Evolutionary conservation across 352 stramenopile genomes (phyloP), one percentile per base, ranked within the genome.

Genomic region (Phytophthora colocasiae): DNA sequence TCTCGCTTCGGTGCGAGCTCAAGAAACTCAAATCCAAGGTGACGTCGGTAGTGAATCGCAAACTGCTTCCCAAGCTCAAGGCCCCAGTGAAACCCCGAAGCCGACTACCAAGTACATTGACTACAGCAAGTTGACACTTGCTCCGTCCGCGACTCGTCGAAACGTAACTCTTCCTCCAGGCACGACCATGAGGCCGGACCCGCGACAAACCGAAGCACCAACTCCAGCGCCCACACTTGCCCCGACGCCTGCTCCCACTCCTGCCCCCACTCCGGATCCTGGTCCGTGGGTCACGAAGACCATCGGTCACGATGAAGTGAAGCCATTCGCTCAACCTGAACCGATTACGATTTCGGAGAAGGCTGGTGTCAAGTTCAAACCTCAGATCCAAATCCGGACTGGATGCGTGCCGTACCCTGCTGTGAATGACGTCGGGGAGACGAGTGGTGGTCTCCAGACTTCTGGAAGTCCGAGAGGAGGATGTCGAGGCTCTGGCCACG

Each of bases 281-380:
- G 47, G 47, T 39, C 47, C 47, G n/a, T 55, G 47, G 49, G 34
- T 46, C 0, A 46, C 34, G 2, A 57, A 57, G 14, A 46, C 34
- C 0, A 57, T 57, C 6, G 12, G 32, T 4, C 49, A 57, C 17
- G 14, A 57, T 0, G 34, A 57, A 1, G 49, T 57, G 22, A 57
- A 57, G 14, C 19, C 34, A 22, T 57, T 57, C 22, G 9, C 49
- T 57, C 34, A 57, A 34, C 34, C 34, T 5, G 22, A 57, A 14
- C 34, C 49, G 2, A 34, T 57, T 11, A 57, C 49, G 34, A 46
- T 57, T 9, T 57, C 47, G 1, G 47, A 55, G n/a, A 55, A 55
- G 47, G 47, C 47, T 14, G 47, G 47, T n/a, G 47, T 55, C n/a
- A 55, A 55, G 47, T 55, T 55, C 31, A 55, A 55, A 43, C 47